Evolutionary conservation across 352 stramenopile genomes (phyloP).

Genomic region (Elongisporangium anandrum): DNA sequence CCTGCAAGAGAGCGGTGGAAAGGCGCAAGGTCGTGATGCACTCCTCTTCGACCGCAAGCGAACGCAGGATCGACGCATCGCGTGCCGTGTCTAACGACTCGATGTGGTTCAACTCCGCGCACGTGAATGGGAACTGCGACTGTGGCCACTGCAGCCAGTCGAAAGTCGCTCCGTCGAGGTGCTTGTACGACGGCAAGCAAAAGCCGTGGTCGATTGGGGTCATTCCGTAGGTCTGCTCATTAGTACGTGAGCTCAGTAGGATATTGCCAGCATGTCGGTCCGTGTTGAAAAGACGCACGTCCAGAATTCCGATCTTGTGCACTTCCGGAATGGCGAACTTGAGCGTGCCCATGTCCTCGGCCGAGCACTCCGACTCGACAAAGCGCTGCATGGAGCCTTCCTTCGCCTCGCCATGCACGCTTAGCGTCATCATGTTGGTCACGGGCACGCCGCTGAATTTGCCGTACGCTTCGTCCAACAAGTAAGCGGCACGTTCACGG

Average conservation of each 20-base stretch:
- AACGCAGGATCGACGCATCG: constrained; percentile 59
- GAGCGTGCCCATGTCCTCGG: constrained; percentile 85
- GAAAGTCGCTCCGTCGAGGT: constrained; percentile 77
- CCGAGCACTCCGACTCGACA: constrained; percentile 74
- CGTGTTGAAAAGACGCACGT: constrained; percentile 87
- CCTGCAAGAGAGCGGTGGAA: constrained; percentile 70
- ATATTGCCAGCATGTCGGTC: constrained; percentile 88
- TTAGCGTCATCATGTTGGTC: constrained; percentile 72
- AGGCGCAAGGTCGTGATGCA: constrained; percentile 81
- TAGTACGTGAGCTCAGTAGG: constrained; percentile 42
- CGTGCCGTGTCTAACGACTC: constrained; percentile 48
- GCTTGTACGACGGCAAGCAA: constrained; percentile 76
- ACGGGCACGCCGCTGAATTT: constrained; percentile 82
- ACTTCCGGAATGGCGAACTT: constrained; percentile 84
- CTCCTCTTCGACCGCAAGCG: constrained; percentile 76
- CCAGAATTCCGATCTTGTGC: constrained; percentile 87
- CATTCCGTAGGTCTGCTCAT: constrained; percentile 77
- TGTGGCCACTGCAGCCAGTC: constrained; percentile 89
- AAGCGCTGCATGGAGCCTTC: constrained; percentile 86
- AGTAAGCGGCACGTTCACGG: constrained; percentile 79
- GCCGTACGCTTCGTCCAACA: constrained; percentile 74
- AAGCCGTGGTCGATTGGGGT: constrained; percentile 89
- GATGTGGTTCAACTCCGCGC: constrained; percentile 72
- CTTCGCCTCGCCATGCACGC: constrained; percentile 58
- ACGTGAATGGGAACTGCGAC: constrained; percentile 84